Conservation (phyloP, 306 rosid genomes). For the Lathyrus oleraceus region DNA sequence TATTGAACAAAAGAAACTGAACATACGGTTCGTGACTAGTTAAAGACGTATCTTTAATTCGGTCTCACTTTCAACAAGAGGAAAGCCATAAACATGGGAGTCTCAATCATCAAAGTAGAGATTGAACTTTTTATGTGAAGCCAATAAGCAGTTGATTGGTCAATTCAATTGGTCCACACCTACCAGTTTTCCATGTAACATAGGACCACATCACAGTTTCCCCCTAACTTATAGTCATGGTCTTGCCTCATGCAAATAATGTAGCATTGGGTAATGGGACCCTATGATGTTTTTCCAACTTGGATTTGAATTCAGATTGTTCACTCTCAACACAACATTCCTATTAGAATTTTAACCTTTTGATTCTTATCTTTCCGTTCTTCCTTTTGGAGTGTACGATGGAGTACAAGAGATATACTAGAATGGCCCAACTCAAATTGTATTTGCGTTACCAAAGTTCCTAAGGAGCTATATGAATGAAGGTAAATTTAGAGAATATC, state of each 20-base stretch:
- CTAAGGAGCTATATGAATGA: background rate
- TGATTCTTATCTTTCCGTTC: background rate
- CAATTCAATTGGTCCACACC: constrained; percentile 32
- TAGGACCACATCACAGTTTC: constrained; percentile 38
- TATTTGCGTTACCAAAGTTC: background rate
- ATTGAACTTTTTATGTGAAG: constrained; percentile 23
- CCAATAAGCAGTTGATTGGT: constrained; percentile 25
- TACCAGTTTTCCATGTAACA: background rate
- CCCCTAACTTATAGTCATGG: background rate
- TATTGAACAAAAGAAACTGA: background rate
- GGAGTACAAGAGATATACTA: constrained; percentile 2
- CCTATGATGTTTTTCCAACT: constrained; percentile 34
- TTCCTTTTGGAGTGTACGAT: constrained; percentile 16
- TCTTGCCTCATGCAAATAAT: constrained; percentile 29
- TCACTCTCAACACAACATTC: constrained; percentile 31
- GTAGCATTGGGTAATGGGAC: constrained; percentile 15
- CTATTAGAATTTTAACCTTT: constrained; percentile 14
- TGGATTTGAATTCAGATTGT: constrained; percentile 14
- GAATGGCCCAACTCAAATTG: constrained; percentile 27
- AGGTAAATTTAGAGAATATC: constrained; percentile 1
- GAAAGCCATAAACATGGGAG: constrained; percentile 27
- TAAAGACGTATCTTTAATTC: constrained; percentile 10
- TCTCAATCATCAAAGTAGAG: constrained; percentile 33
- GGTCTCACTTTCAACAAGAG: constrained; percentile 14
- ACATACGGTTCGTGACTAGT: background rate